Conservation (phyloP, 1,284 basidiomycete species). For the Puccinia novopanici region DNA sequence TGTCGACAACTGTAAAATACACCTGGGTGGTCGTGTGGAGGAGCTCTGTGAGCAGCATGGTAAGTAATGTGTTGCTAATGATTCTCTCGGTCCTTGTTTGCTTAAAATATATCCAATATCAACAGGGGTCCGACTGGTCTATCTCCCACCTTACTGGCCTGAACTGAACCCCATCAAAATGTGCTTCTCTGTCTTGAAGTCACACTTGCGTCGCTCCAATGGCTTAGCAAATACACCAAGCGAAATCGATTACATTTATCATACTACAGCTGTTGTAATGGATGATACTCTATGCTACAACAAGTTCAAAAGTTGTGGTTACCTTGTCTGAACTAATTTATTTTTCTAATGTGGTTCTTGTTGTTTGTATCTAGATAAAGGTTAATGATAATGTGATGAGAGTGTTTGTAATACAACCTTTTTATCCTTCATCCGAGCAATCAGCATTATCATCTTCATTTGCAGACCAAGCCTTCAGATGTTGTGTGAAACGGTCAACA, state of each 20-base stretch:
- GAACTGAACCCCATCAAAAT: slow-evolving; percentile 35
- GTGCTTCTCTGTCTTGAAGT: slow-evolving; percentile 20
- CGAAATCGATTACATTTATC: not conserved
- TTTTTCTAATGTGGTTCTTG: too few relatives aligned
- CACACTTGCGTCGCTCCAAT: not conserved
- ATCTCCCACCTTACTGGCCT: too few relatives aligned
- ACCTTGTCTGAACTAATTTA: not conserved
- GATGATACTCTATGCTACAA: not conserved
- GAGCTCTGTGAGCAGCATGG: not conserved
- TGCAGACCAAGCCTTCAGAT: not conserved
- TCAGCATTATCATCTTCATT: too few relatives aligned
- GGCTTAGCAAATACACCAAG: not conserved
- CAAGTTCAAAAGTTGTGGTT: slow-evolving; percentile 10
- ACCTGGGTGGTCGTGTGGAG: not conserved
- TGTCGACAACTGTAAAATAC: slow-evolving; percentile 13
- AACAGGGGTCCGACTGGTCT: slow-evolving; percentile 11
- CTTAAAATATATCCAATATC: too few relatives aligned
- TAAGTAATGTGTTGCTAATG: too few relatives aligned
- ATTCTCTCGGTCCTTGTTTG: too few relatives aligned
- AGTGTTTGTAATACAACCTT: not conserved
- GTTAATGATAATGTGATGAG: too few relatives aligned
- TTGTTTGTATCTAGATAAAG: too few relatives aligned
- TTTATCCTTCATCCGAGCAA: not conserved
- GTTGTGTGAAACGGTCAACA: not conserved
- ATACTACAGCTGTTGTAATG: too few relatives aligned